Conservation (phyloP, 306 rosid genomes). For the Pachyrhizus erosus region DNA sequence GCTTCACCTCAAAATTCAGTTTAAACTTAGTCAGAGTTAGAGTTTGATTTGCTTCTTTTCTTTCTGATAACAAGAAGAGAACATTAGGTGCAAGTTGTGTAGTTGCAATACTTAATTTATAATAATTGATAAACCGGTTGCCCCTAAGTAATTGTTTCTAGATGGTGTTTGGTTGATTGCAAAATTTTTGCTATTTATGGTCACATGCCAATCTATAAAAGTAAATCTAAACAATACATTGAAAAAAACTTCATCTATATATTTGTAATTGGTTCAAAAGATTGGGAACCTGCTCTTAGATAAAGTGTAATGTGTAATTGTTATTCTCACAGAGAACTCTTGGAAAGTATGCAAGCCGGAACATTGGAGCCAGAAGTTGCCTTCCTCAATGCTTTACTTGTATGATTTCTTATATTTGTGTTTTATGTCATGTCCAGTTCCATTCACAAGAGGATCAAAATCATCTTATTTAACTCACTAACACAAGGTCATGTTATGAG, state of each 20-base stretch:
- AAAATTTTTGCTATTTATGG: background rate
- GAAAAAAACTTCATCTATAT: background rate
- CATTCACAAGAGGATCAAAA: slow-evolving; percentile 28
- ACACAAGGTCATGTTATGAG: slow-evolving; percentile 12
- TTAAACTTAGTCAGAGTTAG: background rate
- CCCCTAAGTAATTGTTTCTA: slow-evolving; percentile 25
- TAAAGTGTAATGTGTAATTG: slow-evolving; percentile 32
- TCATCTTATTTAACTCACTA: background rate
- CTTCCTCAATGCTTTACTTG: slow-evolving; percentile 86
- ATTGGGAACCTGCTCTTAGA: slow-evolving; percentile 29
- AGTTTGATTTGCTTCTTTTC: slow-evolving; percentile 8
- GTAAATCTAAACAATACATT: background rate
- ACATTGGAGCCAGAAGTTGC: slow-evolving; percentile 90
- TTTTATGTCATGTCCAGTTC: slow-evolving; percentile 21
- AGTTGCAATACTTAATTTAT: background rate
- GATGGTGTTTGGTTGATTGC: background rate
- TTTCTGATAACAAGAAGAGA: background rate
- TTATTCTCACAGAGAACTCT: slow-evolving; percentile 76
- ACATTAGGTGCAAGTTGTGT: background rate
- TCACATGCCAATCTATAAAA: slow-evolving; percentile 2
- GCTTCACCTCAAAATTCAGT: background rate
- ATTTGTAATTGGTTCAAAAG: background rate
- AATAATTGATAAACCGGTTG: background rate
- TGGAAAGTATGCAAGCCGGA: slow-evolving; percentile 79
- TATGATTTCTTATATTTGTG: slow-evolving; percentile 39